Evolutionary conservation across 2,329 filamentous ascomycete species (phyloP).

Genomic region (Sporothrix variecibatus): DNA sequence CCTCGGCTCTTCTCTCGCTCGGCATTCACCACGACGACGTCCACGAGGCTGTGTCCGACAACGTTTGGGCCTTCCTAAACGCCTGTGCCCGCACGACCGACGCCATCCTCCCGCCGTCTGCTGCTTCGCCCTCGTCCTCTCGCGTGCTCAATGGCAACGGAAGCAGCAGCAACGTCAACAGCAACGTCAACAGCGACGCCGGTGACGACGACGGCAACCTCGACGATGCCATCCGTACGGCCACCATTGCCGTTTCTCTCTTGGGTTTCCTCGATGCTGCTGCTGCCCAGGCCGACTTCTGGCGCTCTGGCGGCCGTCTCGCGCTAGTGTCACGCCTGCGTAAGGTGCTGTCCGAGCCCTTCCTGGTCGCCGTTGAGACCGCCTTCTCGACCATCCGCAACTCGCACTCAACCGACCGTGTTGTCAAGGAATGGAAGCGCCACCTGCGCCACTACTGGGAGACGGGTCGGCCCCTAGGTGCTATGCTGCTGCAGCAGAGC

Average conservation of each 20-base stretch:
- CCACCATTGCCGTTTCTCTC: slow-evolving; percentile 80
- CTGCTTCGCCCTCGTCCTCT: slow-evolving; percentile 11
- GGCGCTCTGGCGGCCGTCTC: slow-evolving; percentile 73
- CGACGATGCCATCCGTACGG: slow-evolving; percentile 67
- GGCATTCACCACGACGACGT: slow-evolving; percentile 72
- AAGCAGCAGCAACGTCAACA: slow-evolving; percentile 39
- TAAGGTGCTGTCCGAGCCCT: slow-evolving; percentile 76
- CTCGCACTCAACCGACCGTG: slow-evolving; percentile 63
- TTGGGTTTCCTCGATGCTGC: slow-evolving; percentile 86
- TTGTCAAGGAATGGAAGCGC: slow-evolving; percentile 82
- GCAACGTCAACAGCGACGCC: slow-evolving; percentile 47
- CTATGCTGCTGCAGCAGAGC: slow-evolving; percentile 85
- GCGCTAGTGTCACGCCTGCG: slow-evolving; percentile 71
- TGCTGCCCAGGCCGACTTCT: slow-evolving; percentile 76
- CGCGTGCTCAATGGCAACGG: slow-evolving; percentile 17
- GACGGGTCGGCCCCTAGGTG: slow-evolving; percentile 77
- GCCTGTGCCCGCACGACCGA: slow-evolving; percentile 67
- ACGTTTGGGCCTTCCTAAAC: slow-evolving; percentile 70
- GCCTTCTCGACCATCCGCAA: slow-evolving; percentile 90
- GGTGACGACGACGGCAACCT: slow-evolving; percentile 61
- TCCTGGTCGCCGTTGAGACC: slow-evolving; percentile 83
- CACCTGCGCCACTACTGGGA: slow-evolving; percentile 81
- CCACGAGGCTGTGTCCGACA: slow-evolving; percentile 64
- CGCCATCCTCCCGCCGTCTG: slow-evolving; percentile 46
- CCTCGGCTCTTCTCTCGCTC: slow-evolving; percentile 77